phyloP scores from a whole-genome alignment of 768 basidiomycete species.

The Ramaria sp. region DNA sequence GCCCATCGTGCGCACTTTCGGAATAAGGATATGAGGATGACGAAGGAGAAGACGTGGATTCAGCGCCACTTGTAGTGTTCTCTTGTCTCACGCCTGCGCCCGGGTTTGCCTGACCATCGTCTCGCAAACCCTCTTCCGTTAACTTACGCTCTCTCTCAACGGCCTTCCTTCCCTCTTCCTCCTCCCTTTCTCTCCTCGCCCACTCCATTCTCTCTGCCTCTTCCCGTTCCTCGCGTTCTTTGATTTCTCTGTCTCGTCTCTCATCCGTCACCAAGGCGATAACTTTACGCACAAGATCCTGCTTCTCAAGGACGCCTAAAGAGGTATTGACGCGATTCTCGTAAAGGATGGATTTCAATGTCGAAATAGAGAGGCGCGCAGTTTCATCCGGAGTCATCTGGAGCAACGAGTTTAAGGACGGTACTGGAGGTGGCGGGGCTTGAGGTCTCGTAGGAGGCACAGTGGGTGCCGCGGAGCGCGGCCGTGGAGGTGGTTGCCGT shows the following conservation, averaged over 20 bases:
- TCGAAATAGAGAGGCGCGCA: conserved; percentile 50
- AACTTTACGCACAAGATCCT: conserved; percentile 70
- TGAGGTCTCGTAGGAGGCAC: conserved; percentile 24
- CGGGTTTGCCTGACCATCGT: not conserved
- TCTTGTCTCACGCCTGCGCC: not conserved
- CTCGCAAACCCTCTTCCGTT: not conserved
- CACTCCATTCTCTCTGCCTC: conserved; percentile 27
- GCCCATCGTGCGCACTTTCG: conserved; percentile 38
- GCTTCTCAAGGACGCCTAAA: conserved; percentile 67
- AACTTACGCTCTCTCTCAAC: conserved; percentile 5
- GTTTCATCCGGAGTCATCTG: conserved; percentile 47
- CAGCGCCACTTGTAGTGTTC: not conserved
- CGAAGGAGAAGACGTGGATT: conserved; percentile 14
- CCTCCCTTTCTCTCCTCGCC: conserved; percentile 7
- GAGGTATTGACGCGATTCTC: conserved; percentile 63
- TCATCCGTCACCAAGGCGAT: conserved; percentile 54
- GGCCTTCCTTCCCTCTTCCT: conserved; percentile 14
- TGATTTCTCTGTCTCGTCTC: conserved; percentile 39
- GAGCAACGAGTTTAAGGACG: conserved; percentile 61
- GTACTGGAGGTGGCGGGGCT: conserved; percentile 32
- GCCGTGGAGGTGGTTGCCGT: conserved; percentile 22
- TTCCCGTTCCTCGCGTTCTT: conserved; percentile 32
- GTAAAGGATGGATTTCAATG: conserved; percentile 72
- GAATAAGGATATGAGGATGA: conserved; percentile 27
- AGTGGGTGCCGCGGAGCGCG: conserved; percentile 30